Evolutionary conservation across 2,329 filamentous ascomycete genomes (phyloP).

Genomic region (Xylariales sp.): DNA sequence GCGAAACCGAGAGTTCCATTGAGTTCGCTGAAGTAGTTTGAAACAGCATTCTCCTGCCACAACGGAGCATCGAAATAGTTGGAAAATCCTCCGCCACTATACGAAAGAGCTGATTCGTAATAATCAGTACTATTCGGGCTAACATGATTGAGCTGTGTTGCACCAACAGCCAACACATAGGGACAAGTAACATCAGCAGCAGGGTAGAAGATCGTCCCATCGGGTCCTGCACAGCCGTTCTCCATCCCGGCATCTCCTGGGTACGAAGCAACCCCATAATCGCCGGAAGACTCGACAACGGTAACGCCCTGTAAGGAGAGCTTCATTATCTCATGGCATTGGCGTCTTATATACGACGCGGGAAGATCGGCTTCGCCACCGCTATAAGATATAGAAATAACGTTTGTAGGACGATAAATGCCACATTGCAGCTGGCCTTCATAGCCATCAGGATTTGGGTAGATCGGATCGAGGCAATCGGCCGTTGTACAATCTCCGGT

Average conservation of each 20-base stretch:
- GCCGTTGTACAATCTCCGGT: slow-evolving; percentile 17
- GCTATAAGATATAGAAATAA: slow-evolving; percentile 50
- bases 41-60: slow-evolving; percentile 24
- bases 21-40: slow-evolving; percentile 20
- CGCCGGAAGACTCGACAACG: slow-evolving; percentile 8
- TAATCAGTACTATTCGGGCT: slow-evolving; percentile 7
- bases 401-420: slow-evolving; percentile 45
- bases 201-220: background rate
- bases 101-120: background rate
- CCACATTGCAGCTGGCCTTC: slow-evolving; percentile 34
- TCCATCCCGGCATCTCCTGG: background rate
- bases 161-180: background rate
- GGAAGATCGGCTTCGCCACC: slow-evolving; percentile 46
- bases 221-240: background rate
- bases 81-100: slow-evolving; percentile 30
- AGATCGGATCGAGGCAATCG: slow-evolving; percentile 23
- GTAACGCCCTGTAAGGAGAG: slow-evolving; percentile 23
- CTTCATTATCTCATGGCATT: slow-evolving; percentile 46
- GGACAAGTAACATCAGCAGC: background rate
- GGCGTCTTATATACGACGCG: slow-evolving; percentile 42
- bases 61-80: slow-evolving; percentile 26
- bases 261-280: slow-evolving; percentile 5
- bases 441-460: slow-evolving; percentile 45
- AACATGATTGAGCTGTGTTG: slow-evolving; percentile 8
- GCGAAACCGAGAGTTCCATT: slow-evolving; percentile 1